Evolutionary conservation across 805 yeast genomes (phyloP), one percentile per base, ranked within the genome.

Genomic region (Nakazawaea wyomingensis): DNA sequence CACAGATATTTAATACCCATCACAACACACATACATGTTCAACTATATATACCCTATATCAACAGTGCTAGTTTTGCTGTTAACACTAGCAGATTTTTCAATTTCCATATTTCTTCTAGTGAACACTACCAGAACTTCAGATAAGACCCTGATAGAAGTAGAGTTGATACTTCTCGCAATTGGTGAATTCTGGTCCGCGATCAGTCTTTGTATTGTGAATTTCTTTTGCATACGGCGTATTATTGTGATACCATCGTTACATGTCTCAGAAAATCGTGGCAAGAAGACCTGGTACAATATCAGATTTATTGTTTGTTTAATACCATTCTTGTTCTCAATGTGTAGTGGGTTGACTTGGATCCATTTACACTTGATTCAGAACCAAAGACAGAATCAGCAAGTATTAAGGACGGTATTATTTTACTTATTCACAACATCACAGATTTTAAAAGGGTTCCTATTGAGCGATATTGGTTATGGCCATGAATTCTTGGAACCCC

Each of bases 281-380:
- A 35, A 35, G 9, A 18, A 24, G 27, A 24, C 11, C 8, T 18
- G 17, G 10, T 10, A 13, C 24, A 7, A 17, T 5, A 16, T 14
- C n/a, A 14, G 21, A 17, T 14, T 20, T n/a, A 11, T 38, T 5
- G 5, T 13, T 7, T 27, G 22, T 28, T 20, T 26, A 8, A 14
- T 26, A 11, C n/a, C 24, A 24, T 26, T 13, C 9, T 5, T 39
- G 4, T 20, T 39, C 6, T 33, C 38, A 5, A 2, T 39, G 3
- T 24, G 35, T 18, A 16, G 27, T 33, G 43, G 43, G 6, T 7
- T 34, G 36, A 26, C 27, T 4, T 39, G 38, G 37, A 14, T 39
- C 5, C 40, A 37, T 19, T 28, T 27, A 13, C 11, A 29, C 6
- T 29, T 29, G 16, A 29, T 29, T 10, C 16, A 7, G 13, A 29